phyloP scores from a whole-genome alignment of 805 yeast species.

The Grigorovia humatica region DNA sequence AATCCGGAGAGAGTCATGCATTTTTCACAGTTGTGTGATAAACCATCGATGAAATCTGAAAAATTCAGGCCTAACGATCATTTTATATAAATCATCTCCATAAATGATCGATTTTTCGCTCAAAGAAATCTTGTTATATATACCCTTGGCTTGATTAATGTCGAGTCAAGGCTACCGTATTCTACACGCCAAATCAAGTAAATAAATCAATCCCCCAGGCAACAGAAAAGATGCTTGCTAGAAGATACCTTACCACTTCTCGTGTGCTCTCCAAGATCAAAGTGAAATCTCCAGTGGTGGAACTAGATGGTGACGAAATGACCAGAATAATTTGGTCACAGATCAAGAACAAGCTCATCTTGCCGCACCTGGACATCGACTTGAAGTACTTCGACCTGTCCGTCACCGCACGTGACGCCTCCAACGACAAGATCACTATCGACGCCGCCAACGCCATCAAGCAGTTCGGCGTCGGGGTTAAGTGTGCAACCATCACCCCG shows the following conservation, averaged over 20 bases:
- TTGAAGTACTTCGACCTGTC: conserved; percentile 70
- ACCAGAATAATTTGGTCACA: conserved; percentile 74
- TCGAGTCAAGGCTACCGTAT: too few relatives aligned
- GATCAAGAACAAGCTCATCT: conserved; percentile 56
- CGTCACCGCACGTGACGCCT: conserved; percentile 54
- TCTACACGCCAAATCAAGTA: too few relatives aligned
- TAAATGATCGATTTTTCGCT: too few relatives aligned
- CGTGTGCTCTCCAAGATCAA: conserved; percentile 42
- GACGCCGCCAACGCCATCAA: conserved; percentile 72
- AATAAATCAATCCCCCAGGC: too few relatives aligned
- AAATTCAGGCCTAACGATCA: neutral
- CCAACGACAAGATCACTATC: conserved; percentile 62
- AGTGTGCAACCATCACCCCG: conserved; percentile 81
- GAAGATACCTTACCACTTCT: conserved; percentile 22
- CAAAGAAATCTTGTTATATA: too few relatives aligned
- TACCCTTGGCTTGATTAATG: too few relatives aligned
- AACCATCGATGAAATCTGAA: too few relatives aligned
- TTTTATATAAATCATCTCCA: too few relatives aligned
- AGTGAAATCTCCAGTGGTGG: conserved; percentile 66
- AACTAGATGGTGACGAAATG: conserved; percentile 80
- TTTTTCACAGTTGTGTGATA: neutral
- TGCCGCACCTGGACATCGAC: conserved; percentile 63
- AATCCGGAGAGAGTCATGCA: neutral
- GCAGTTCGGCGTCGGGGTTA: conserved; percentile 69
- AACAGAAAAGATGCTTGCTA: conserved; percentile 5